These are phyloP conservation scores for Neurospora sp. DNA, from an alignment of 2,329 filamentous ascomycete species.

Conservation along the genomic window DNA sequence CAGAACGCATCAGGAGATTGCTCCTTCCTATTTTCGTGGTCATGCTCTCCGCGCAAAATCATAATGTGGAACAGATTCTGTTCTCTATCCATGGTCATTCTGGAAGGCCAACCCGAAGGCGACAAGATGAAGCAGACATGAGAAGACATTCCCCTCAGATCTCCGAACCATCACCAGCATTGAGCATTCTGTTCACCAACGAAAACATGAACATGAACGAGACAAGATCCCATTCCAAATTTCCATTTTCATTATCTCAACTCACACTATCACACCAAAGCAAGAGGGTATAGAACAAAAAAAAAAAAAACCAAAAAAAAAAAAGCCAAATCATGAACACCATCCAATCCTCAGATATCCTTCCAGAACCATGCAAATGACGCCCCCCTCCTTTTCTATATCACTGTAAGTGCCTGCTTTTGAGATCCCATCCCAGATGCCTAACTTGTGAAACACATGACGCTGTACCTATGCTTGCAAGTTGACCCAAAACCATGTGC, in stretches of 20 bases:
- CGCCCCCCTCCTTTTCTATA: conserved; percentile 2
- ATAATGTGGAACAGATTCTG: neutral
- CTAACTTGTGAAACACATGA: neutral
- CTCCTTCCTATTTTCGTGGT: too few species aligned
- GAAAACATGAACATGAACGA: neutral
- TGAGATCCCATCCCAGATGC: neutral
- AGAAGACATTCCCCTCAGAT: neutral
- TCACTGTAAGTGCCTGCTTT: neutral
- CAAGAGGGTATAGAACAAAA: conserved; percentile 1
- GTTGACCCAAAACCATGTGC: neutral
- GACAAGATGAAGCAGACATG: neutral
- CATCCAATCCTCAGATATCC: neutral
- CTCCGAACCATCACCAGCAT: neutral
- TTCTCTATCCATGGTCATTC: neutral
- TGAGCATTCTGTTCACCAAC: neutral
- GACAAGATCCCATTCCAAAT: neutral
- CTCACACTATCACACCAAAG: conserved; percentile 1
- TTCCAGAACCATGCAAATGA: neutral
- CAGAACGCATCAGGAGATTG: too few species aligned
- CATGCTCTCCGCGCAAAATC: neutral
- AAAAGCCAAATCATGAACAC: neutral
- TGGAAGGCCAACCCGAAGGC: neutral
- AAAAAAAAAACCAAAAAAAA: neutral
- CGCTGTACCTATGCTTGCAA: neutral
- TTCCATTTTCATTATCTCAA: neutral